These are phyloP conservation scores for Cladorrhinum sp. DNA, from an alignment of 2,329 filamentous ascomycete species.

Conservation along the genomic window DNA sequence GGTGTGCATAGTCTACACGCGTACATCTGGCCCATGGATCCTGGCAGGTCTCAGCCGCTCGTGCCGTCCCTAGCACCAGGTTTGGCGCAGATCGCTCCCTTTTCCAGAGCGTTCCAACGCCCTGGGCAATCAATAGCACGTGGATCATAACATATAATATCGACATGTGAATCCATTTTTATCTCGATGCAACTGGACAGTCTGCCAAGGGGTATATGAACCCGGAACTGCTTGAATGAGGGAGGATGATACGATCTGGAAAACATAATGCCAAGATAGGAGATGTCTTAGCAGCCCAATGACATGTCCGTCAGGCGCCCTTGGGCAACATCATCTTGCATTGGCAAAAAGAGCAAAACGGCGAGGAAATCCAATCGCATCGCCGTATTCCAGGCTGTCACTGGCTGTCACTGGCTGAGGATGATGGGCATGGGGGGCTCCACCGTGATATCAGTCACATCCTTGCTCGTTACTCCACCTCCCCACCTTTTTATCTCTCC, in stretches of 20 bases:
- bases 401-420: too few relatives aligned
- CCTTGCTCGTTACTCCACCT: not conserved
- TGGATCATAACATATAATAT: not conserved
- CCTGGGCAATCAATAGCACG: constrained; percentile 6
- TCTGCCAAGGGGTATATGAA: not conserved
- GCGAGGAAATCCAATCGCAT: not conserved
- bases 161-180: not conserved
- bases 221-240: not conserved
- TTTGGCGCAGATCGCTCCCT: constrained; percentile 1
- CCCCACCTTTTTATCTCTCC: not conserved
- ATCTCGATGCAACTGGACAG: not conserved
- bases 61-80: constrained; percentile 3
- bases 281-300: too few relatives aligned
- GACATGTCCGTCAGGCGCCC: not conserved
- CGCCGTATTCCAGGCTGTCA: too few relatives aligned
- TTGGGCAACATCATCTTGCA: not conserved
- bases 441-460: not conserved
- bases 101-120: not conserved
- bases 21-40: not conserved
- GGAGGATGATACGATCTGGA: not conserved
- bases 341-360: too few relatives aligned
- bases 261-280: not conserved
- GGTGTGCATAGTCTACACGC: not conserved
- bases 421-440: too few relatives aligned
- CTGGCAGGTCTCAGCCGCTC: constrained; percentile 5